A percentile compares a stretch with the other conserved stretches of the same genome.
These are phyloP conservation scores for Colletotrichum navitas DNA, from an alignment of 2,329 filamentous ascomycete species.

Conservation along the genomic window DNA sequence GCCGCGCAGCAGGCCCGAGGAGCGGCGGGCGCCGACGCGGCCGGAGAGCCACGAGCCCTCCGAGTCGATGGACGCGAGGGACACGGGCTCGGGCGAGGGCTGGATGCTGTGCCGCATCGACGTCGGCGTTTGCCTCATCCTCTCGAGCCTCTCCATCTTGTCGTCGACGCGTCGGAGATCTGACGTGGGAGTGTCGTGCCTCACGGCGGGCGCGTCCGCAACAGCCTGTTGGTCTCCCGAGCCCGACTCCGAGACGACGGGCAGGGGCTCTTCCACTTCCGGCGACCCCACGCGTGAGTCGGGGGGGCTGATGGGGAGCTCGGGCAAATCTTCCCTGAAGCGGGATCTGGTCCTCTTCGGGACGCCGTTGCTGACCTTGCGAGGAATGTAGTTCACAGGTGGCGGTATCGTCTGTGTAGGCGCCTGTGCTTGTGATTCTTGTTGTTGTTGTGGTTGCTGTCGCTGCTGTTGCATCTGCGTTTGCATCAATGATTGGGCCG, in stretches of 20 bases:
- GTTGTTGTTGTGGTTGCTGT: slow-evolving; percentile 33
- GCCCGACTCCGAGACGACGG: slow-evolving; percentile 48
- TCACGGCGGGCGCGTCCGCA: slow-evolving; percentile 46
- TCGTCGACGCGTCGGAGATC: slow-evolving; percentile 55
- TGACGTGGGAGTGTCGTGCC: slow-evolving; percentile 63
- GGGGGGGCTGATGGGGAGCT: slow-evolving; percentile 86
- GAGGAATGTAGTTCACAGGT: slow-evolving; percentile 55
- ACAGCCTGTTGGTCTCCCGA: slow-evolving; percentile 38
- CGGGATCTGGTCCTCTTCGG: slow-evolving; percentile 88
- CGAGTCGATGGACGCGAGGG: slow-evolving; percentile 92
- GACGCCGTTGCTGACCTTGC: slow-evolving; percentile 57
- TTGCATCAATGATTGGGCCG: slow-evolving; percentile 41
- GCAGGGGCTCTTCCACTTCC: slow-evolving; percentile 65
- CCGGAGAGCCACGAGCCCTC: slow-evolving; percentile 97
- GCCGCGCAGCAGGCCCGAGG: slow-evolving; percentile 62
- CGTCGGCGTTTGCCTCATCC: slow-evolving; percentile 60
- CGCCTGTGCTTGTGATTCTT: slow-evolving; percentile 47
- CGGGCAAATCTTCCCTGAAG: slow-evolving; percentile 92
- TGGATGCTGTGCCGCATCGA: slow-evolving; percentile 56
- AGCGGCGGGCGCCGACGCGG: slow-evolving; percentile 65
- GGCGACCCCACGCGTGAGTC: slow-evolving; percentile 85
- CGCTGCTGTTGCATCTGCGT: slow-evolving; percentile 51
- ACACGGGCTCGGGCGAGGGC: slow-evolving; percentile 75
- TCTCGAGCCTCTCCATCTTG: slow-evolving; percentile 48
- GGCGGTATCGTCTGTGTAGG: slow-evolving; percentile 59